These are phyloP conservation scores for Pochonia chlamydosporia DNA, from an alignment of 2,329 filamentous ascomycete genomes.

Conservation along the genomic window DNA sequence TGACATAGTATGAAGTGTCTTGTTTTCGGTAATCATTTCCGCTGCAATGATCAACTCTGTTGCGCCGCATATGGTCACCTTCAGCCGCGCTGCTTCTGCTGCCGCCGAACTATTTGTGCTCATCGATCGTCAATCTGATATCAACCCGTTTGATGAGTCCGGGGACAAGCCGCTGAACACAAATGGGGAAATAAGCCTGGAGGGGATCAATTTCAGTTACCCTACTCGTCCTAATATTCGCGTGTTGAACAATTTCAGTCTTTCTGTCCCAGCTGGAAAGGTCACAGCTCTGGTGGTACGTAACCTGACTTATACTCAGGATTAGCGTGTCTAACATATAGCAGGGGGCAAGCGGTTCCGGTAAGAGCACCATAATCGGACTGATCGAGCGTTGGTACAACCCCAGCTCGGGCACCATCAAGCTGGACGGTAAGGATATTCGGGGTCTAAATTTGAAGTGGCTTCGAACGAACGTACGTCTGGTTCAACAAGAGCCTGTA, in stretches of 20 bases:
- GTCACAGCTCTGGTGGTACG: slow-evolving; percentile 35
- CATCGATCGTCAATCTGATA: slow-evolving; percentile 31
- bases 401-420: slow-evolving; percentile 25
- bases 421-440: slow-evolving; percentile 28
- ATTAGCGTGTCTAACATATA: background rate
- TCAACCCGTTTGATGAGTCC: slow-evolving; percentile 27
- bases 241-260: slow-evolving; percentile 35
- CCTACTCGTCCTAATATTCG: slow-evolving; percentile 35
- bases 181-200: slow-evolving; percentile 29
- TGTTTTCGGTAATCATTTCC: slow-evolving; percentile 33
- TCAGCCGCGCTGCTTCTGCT: slow-evolving; percentile 29
- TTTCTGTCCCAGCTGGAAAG: slow-evolving; percentile 38
- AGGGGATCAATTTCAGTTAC: slow-evolving; percentile 38
- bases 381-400: slow-evolving; percentile 35
- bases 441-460: slow-evolving; percentile 30
- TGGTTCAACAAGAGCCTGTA: slow-evolving; percentile 38
- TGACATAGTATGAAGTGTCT: slow-evolving; percentile 25
- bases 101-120: slow-evolving; percentile 30
- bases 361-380: slow-evolving; percentile 34
- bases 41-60: slow-evolving; percentile 28
- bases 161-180: slow-evolving; percentile 24
- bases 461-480: slow-evolving; percentile 30
- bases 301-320: no score
- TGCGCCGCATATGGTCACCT: slow-evolving; percentile 31
- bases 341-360: slow-evolving; percentile 30